These are phyloP conservation scores for Moesziomyces sp. DNA, from an alignment of 1,284 basidiomycete species.

Conservation along the genomic window DNA sequence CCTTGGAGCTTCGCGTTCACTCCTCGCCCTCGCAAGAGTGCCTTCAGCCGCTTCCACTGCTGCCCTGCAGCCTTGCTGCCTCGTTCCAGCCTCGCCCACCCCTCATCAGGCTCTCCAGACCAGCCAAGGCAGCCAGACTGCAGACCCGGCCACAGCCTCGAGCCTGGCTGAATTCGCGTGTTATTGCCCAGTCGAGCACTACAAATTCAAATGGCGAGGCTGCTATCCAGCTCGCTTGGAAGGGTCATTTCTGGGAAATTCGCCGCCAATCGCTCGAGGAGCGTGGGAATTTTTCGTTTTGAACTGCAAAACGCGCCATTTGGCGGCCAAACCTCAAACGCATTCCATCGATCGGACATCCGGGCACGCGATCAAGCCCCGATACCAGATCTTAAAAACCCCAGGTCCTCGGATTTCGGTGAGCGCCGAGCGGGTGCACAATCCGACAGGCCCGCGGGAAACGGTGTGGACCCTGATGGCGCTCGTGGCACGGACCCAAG, in stretches of 20 bases:
- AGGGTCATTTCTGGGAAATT: neutral
- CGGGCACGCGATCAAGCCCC: neutral
- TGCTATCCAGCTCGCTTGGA: neutral
- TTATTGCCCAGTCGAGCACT: neutral
- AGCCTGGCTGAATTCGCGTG: too few species aligned
- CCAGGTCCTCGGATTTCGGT: constrained; percentile 9
- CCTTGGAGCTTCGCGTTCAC: too few species aligned
- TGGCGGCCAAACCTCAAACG: neutral
- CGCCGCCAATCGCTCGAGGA: neutral
- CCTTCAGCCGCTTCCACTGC: too few species aligned
- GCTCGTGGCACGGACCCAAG: too few species aligned
- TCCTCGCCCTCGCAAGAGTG: too few species aligned
- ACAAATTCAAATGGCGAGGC: constrained; percentile 10
- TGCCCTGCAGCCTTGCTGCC: too few species aligned
- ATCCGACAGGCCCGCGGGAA: constrained; percentile 6
- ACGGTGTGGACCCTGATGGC: constrained; percentile 5
- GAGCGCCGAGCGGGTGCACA: neutral
- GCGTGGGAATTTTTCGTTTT: constrained; percentile 34
- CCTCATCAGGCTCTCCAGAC: too few species aligned
- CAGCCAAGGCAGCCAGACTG: too few species aligned
- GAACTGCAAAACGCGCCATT: constrained; percentile 1
- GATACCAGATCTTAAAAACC: too few species aligned
- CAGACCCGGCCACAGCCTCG: too few species aligned
- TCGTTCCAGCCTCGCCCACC: too few species aligned
- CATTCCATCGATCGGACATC: constrained; percentile 10